Evolutionary conservation across 805 yeast species (phyloP), one percentile per base, ranked within the genome.

Genomic region (Yarrowia sp.): DNA sequence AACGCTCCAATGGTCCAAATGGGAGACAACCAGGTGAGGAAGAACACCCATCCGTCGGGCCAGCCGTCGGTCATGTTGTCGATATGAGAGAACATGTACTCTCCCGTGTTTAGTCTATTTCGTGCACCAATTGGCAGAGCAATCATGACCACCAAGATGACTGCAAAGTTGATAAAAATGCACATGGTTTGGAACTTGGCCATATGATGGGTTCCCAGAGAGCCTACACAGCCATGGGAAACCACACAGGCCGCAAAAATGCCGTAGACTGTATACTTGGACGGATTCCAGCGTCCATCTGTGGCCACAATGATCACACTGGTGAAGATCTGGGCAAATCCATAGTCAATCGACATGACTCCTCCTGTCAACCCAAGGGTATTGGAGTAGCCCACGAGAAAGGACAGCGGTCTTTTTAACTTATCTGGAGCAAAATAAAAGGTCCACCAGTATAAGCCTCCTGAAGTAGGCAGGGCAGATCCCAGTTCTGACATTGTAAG

Each of bases 1-100:
- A 76, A 87, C 87, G 89, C 87, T 36, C 90, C 89, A 75, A 89
- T 87, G n/a, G 90, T 87, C 92, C 93, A 89, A 69, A 88, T 84
- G 1, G 88, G 87, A 0, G 91, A 87, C 85, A 87, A 83, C 82
- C 87, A 85, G 72, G 86, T 76, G 69, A 82, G 77, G 69, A 80
- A 72, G 75, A 81, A 84, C 49, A 85, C 83, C 85, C 88, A 86
- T 32, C 90, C 91, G 48, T 76, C 77, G 11, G 86, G 82, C 87
- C 90, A 88, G 42, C 81, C 83, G 42, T 86, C 79, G 61, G 76
- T 77, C n/a, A 41, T 8, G 73, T 86, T 86, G 41, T 82, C 79
- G 67, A 82, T 80, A 49, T 82, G 77, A 35, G 87, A 86, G 75
- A 87, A 88, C 38, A 88, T 87, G 74, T 80, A 87, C 5, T 75